These are phyloP conservation scores for Pichia nanzhaoensis DNA, from an alignment of 805 yeast genomes.

Conservation along the genomic window DNA sequence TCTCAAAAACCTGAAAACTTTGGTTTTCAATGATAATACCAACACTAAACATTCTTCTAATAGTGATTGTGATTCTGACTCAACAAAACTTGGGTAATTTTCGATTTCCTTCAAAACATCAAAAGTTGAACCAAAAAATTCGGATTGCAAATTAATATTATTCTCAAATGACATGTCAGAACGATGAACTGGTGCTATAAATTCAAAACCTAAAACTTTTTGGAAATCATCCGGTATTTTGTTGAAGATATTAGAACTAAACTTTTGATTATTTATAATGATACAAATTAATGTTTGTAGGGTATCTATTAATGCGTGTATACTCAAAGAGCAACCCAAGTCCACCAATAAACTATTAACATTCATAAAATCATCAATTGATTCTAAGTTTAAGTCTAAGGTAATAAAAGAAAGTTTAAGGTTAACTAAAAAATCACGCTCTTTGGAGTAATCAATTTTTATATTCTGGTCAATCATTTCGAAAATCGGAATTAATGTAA, in stretches of 20 bases:
- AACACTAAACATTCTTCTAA: constrained; percentile 29
- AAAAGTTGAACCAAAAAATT: constrained; percentile 8
- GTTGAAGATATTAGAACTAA: constrained; percentile 3
- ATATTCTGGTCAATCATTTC: constrained; percentile 30
- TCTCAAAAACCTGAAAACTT: constrained; percentile 17
- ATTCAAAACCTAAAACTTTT: constrained; percentile 21
- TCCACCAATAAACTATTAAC: constrained; percentile 21
- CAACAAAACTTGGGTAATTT: constrained; percentile 10
- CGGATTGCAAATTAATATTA: constrained; percentile 15
- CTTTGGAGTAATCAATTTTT: constrained; percentile 20
- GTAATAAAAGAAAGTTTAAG: constrained; percentile 18
- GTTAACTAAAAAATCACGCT: constrained; percentile 18
- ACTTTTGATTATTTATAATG: constrained; percentile 16
- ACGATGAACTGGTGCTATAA: constrained; percentile 27
- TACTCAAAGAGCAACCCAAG: constrained; percentile 30
- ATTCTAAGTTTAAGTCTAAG: constrained; percentile 17
- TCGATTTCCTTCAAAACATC: constrained; percentile 14
- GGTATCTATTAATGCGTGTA: constrained; percentile 30
- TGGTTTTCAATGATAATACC: constrained; percentile 31
- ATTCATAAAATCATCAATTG: constrained; percentile 17
- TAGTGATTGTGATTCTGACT: constrained; percentile 10
- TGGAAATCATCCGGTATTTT: constrained; percentile 14
- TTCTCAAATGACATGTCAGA: constrained; percentile 24
- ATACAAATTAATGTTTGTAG: constrained; percentile 21
- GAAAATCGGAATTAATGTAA: constrained; percentile 23